Percentiles rank a stretch among this genome's conserved stretches.
Conservation (phyloP, 768 basidiomycete species). For the Zangia roseola region DNA sequence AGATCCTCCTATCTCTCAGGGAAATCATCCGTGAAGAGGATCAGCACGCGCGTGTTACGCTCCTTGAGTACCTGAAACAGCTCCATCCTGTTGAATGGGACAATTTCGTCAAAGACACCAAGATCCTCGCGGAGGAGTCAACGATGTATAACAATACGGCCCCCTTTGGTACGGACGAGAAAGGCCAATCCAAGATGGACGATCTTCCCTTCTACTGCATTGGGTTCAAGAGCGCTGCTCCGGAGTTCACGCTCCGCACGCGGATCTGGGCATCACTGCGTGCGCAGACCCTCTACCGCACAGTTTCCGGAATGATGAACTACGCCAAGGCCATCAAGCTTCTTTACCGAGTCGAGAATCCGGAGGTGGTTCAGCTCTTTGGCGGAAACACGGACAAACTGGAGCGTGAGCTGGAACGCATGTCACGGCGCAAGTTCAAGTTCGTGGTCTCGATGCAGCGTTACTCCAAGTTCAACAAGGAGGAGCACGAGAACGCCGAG, state of each 20-base stretch:
- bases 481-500: constrained; percentile 98
- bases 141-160: constrained; percentile 77
- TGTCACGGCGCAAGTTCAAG: constrained; percentile 98
- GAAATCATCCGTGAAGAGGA: constrained; percentile 99
- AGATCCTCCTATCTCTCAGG: constrained; percentile 92
- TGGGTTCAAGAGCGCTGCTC: constrained; percentile 98
- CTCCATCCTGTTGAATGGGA: constrained; percentile 98
- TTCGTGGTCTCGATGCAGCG: constrained; percentile 99
- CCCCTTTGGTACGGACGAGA: constrained; percentile 78
- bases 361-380: constrained; percentile 95
- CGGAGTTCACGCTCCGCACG: constrained; percentile 97
- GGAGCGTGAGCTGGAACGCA: constrained; percentile 94
- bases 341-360: constrained; percentile 99
- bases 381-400: constrained; percentile 97
- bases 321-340: constrained; percentile 99
- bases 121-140: constrained; percentile 96
- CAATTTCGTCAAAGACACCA: constrained; percentile 99
- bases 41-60: constrained; percentile 93
- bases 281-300: constrained; percentile 97
- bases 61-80: constrained; percentile 97
- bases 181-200: constrained; percentile 78
- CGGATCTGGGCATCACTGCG: constrained; percentile 99
- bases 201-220: constrained; percentile 98
- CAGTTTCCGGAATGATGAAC: constrained; percentile 99
- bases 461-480: constrained; percentile 99